Conservation (phyloP, 345 rosid species). For the Cardamine occulta region DNA sequence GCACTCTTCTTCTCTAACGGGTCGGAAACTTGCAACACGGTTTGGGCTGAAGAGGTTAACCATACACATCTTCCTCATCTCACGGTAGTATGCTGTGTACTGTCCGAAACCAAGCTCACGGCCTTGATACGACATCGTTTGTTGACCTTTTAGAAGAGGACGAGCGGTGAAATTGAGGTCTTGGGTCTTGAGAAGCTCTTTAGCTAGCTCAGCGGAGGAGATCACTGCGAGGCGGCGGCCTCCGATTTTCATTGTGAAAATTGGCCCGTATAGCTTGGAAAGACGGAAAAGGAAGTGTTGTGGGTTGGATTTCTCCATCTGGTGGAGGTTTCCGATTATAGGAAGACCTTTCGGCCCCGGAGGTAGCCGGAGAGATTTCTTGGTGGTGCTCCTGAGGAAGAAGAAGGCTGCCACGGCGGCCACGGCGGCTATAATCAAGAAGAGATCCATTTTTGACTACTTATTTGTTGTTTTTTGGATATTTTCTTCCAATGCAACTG, state of each 20-base stretch:
- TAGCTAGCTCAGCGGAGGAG: conserved; percentile 38
- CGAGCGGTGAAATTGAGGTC: conserved; percentile 42
- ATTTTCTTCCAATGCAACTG: neutral
- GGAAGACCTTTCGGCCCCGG: conserved; percentile 45
- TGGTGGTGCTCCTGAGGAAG: conserved; percentile 17
- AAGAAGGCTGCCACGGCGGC: conserved; percentile 24
- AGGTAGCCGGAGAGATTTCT: conserved; percentile 34
- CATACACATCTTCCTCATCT: conserved; percentile 47
- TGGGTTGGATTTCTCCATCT: conserved; percentile 42
- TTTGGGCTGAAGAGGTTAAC: conserved; percentile 43
- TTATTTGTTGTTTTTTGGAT: conserved; percentile 1
- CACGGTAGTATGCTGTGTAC: conserved; percentile 43
- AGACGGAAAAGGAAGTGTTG: conserved; percentile 44
- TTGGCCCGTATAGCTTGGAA: conserved; percentile 38
- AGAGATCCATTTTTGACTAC: conserved; percentile 27
- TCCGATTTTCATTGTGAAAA: conserved; percentile 40
- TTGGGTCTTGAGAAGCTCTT: conserved; percentile 36
- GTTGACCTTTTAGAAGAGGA: conserved; percentile 40
- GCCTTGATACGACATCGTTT: conserved; percentile 44
- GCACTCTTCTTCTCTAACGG: conserved; percentile 44
- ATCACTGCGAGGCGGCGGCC: conserved; percentile 26
- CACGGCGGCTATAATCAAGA: conserved; percentile 20
- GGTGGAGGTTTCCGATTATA: conserved; percentile 41
- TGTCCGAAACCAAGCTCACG: conserved; percentile 45
- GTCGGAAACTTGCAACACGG: conserved; percentile 42